Percentiles rank a stretch among this genome's conserved stretches.
Evolutionary conservation across 2,329 filamentous ascomycete species (phyloP).

Genomic region (Fusarium zealandicum): DNA sequence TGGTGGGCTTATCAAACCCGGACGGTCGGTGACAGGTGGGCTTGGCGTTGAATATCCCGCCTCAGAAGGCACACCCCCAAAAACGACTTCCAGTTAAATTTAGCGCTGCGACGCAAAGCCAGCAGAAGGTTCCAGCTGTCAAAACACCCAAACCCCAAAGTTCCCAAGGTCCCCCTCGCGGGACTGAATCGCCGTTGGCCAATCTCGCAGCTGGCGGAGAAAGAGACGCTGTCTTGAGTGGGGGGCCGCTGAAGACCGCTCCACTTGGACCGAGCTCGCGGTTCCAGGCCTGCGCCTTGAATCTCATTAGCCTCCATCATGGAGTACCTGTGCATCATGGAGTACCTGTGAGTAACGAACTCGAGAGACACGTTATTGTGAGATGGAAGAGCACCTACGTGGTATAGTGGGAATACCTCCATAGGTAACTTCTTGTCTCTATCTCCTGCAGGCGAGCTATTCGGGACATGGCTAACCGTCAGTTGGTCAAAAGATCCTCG

Average conservation of each 20-base stretch:
- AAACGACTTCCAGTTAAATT: too few relatives aligned
- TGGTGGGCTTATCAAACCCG: constrained; percentile 38
- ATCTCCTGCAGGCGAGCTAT: too few relatives aligned
- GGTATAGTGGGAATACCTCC: background rate
- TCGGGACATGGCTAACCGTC: background rate
- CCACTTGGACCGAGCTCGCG: constrained; percentile 17
- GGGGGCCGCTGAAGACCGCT: background rate
- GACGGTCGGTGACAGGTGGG: constrained; percentile 22
- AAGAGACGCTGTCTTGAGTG: constrained; percentile 28
- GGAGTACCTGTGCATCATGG: too few relatives aligned
- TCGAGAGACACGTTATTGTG: too few relatives aligned
- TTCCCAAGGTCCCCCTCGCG: too few relatives aligned
- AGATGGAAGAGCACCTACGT: background rate
- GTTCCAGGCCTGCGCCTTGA: constrained; percentile 2
- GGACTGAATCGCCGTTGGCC: too few relatives aligned
- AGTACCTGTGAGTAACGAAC: too few relatives aligned
- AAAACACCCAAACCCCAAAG: too few relatives aligned
- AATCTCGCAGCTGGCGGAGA: constrained; percentile 1
- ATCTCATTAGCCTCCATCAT: background rate
- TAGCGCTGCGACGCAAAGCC: too few relatives aligned
- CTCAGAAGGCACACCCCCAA: too few relatives aligned
- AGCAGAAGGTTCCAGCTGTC: too few relatives aligned
- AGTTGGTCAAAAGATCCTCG: constrained; percentile 6
- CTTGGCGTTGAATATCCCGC: constrained; percentile 28
- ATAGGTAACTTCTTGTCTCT: background rate